Evolutionary conservation across 2,329 filamentous ascomycete genomes (phyloP), one percentile per base, ranked within the genome.

Genomic region (Aureobasidium sp.): DNA sequence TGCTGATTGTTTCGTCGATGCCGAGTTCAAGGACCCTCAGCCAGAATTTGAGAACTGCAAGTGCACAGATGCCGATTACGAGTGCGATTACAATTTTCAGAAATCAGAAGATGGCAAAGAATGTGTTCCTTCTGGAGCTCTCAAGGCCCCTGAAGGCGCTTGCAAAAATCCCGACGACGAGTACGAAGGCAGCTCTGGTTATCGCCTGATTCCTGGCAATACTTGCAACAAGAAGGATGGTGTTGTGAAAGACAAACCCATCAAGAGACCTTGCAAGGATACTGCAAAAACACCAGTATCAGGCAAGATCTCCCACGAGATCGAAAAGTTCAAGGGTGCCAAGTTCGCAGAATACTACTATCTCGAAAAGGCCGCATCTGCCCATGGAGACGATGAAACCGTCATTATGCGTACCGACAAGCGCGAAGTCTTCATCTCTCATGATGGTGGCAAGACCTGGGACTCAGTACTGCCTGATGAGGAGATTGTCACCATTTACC

Each of bases 21-120:
- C 87, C 56, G 82, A 91, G 50, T 96, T 95, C 72, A 83, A 89
- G 64, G 86, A 93, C 58, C 83, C 87, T 0, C 70, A 80, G 29
- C 81, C 86, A 1, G 74, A 84, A 56, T 85, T 80, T 24, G 81
- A 88, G 61, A 70, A 81, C 41, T 98, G 93, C 74, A 81, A 88
- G 35, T 98, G 93, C 69, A 83, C 84, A 0, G 81, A 86, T 54
- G 74, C 77, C 29, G 94, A 98, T 68, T 98, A 95, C 66, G 93
- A 98, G 71, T 98, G 93, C 67, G 91, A 97, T 66, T 95, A 87
- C 75, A 94, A 95, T 68, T 97, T 95, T 66, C 74, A 83, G 55
- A 80, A 80, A 61, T 76, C 77, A 54, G 76, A 77, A 30, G 74
- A 80, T 3, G 77, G 79, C 49, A 80, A 79, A 45, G 77, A 84